Conservation (phyloP, 2,329 filamentous ascomycete species). For the Penicillium sp. region DNA sequence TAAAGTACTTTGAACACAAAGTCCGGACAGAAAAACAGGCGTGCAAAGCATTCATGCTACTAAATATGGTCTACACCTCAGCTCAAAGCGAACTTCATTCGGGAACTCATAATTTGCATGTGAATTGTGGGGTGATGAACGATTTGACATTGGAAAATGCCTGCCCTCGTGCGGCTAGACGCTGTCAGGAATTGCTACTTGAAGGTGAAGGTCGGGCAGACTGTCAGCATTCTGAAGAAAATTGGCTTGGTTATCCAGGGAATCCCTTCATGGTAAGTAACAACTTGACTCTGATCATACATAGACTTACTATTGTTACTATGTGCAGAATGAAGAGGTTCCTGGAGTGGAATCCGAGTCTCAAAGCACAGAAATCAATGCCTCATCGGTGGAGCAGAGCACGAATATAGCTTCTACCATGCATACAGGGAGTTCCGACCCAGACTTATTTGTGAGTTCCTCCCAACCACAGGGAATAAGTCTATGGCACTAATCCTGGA, state of each 20-base stretch:
- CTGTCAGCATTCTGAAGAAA: slow-evolving; percentile 1
- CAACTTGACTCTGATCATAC: background rate
- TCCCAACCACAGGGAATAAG: background rate
- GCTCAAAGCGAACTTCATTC: background rate
- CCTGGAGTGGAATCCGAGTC: background rate
- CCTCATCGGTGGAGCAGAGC: background rate
- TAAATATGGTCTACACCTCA: background rate
- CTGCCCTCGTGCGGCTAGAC: background rate
- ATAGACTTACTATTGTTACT: background rate
- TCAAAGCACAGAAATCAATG: background rate
- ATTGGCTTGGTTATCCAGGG: background rate
- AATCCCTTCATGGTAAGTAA: background rate
- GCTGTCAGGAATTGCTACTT: background rate
- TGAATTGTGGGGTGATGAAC: background rate
- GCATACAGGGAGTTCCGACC: background rate
- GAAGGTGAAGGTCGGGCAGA: background rate
- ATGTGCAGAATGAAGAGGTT: background rate
- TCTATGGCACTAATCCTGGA: background rate
- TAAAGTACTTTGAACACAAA: slow-evolving; percentile 1
- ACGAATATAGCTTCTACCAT: background rate
- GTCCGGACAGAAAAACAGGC: slow-evolving; percentile 3
- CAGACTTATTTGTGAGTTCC: background rate
- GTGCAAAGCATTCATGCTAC: slow-evolving; percentile 1
- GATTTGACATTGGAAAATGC: background rate
- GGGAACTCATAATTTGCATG: background rate